Percentiles rank a stretch among this genome's conserved stretches.
These are phyloP conservation scores for Barnettozyma siamensis DNA, from an alignment of 805 yeast genomes.

Conservation along the genomic window DNA sequence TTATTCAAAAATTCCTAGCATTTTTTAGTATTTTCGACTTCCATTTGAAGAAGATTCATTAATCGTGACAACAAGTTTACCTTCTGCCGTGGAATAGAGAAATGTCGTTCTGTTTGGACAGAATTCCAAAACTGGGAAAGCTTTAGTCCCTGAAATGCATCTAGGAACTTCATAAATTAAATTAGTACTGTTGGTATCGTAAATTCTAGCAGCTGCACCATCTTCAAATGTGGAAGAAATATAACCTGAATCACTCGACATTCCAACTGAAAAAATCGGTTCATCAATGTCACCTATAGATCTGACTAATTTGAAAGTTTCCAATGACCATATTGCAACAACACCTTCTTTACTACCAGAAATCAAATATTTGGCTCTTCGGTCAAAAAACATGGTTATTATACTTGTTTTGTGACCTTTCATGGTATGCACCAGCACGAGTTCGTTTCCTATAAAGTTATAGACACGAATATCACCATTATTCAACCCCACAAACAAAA, in stretches of 20 bases:
- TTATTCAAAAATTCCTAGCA: no score
- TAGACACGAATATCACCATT: slow-evolving; percentile 37
- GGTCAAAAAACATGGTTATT: slow-evolving; percentile 43
- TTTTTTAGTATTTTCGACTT: not conserved
- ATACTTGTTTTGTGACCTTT: slow-evolving; percentile 47
- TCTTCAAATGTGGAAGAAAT: slow-evolving; percentile 41
- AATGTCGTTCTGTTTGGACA: slow-evolving; percentile 25
- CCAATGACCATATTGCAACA: slow-evolving; percentile 43
- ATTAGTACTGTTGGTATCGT: slow-evolving; percentile 26
- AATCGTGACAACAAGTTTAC: slow-evolving; percentile 11
- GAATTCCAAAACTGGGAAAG: slow-evolving; percentile 28
- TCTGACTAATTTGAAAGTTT: slow-evolving; percentile 32
- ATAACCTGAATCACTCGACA: slow-evolving; percentile 41
- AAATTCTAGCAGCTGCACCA: slow-evolving; percentile 36
- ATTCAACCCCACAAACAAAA: slow-evolving; percentile 41
- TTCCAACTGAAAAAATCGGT: slow-evolving; percentile 34
- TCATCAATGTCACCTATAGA: slow-evolving; percentile 39
- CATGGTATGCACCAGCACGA: slow-evolving; percentile 17
- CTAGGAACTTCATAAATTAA: slow-evolving; percentile 16
- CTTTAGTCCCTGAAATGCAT: slow-evolving; percentile 14
- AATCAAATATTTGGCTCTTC: slow-evolving; percentile 43
- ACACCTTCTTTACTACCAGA: slow-evolving; percentile 57
- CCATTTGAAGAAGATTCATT: not conserved
- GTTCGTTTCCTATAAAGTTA: slow-evolving; percentile 7
- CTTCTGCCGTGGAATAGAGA: slow-evolving; percentile 25